Evolutionary conservation across 2,329 filamentous ascomycete genomes (phyloP), one percentile per base, ranked within the genome.

Genomic region (Tolypocladium capitatum): DNA sequence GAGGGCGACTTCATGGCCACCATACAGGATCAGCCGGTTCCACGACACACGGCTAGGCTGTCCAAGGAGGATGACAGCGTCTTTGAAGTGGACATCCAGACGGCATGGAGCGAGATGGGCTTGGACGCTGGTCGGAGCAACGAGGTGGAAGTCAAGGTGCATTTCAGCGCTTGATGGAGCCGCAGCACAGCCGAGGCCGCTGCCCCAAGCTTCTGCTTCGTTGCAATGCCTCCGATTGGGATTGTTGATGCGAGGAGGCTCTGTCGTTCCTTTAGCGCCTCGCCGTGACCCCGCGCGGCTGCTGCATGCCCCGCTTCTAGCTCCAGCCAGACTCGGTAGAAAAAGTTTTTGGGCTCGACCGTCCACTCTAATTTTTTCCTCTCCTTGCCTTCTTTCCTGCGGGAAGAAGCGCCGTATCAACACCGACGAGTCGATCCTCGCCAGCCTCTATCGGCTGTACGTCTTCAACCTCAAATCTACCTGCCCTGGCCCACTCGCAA

Each of bases 111-210:
- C 42, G 79, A 86, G 56, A 74, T 89, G 69, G 76, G 73, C 0
- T 70, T 92, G 48, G 68, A 80, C 49, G 74, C 78, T 34, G 80
- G 83, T 8, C 94, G 86, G 83, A 83, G 80, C 53, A 94, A 95
- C 61, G 86, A 94, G 62, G 75, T 89, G 34, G 72, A 78, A 51
- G 68, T 94, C 38, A 81, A 82, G 60, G 63, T 88, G 5, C 82
- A 70, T 48, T 71, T 78, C 43, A 62, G 63, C 24, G 57, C 69
- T 42, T 70, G 47, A 47, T 9, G 3, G 13, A 5, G n/a, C 20
- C 35, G 11, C 27, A 24, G 24, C 5, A 24, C 24, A 24, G 24
- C 24, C 24, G 5, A 24, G 28, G 9, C 9, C 9, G 28, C 9
- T 5, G 28, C 13, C 13, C 5, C 31, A 7, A 7, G 31, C 13